Percentiles rank a stretch among this genome's conserved stretches.
phyloP scores from a whole-genome alignment of 2,329 filamentous ascomycete genomes.

The Cadophora malorum region DNA sequence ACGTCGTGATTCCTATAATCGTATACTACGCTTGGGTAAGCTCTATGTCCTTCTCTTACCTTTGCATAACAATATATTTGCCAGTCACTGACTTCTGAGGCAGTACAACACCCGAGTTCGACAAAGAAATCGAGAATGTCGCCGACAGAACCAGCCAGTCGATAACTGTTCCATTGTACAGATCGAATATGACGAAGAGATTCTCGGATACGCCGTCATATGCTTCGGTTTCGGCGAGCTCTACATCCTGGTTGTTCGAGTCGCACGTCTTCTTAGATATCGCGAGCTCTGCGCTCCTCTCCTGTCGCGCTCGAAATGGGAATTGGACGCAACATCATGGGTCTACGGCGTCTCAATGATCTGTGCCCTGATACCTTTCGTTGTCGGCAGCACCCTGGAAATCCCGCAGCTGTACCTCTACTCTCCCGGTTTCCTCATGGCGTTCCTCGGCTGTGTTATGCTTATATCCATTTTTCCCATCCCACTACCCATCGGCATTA shows the following conservation, averaged over 20 bases:
- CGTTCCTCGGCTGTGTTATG: constrained; percentile 78
- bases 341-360: constrained; percentile 37
- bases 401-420: constrained; percentile 38
- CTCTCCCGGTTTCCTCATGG: constrained; percentile 84
- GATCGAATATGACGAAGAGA: constrained; percentile 33
- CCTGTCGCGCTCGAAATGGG: constrained; percentile 35
- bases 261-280: constrained; percentile 29
- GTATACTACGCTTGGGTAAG: constrained; percentile 36
- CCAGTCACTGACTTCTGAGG: neutral
- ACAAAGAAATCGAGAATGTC: constrained; percentile 28
- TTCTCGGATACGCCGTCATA: constrained; percentile 36
- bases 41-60: too few relatives aligned
- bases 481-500: constrained; percentile 54
- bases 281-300: constrained; percentile 36
- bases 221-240: constrained; percentile 36
- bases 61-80: neutral
- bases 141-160: constrained; percentile 17
- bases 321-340: constrained; percentile 38
- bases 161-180: constrained; percentile 28
- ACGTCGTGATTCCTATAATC: constrained; percentile 37
- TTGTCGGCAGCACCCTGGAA: constrained; percentile 29
- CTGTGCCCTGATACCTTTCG: constrained; percentile 36
- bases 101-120: constrained; percentile 28
- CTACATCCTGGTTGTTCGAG: constrained; percentile 34
- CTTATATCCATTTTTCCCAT: constrained; percentile 83